Evolutionary conservation across 2,329 filamentous ascomycete genomes (phyloP).

Genomic region (Ilyonectria destructans): DNA sequence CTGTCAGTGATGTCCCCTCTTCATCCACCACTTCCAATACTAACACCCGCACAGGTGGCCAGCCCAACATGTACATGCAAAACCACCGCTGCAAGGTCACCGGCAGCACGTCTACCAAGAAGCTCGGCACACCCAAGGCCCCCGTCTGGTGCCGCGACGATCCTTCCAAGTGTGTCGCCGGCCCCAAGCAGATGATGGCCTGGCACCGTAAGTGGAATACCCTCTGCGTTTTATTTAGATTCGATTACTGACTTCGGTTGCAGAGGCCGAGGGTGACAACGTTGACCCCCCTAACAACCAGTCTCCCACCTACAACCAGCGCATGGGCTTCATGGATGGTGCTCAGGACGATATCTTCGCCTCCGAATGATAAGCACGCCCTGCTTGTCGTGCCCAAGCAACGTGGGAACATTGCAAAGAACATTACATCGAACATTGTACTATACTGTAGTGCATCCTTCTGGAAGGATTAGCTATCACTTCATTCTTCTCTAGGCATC

Average conservation of each 20-base stretch:
- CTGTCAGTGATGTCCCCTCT: conserved; percentile 36
- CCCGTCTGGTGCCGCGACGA: conserved; percentile 62
- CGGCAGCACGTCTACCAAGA: conserved; percentile 58
- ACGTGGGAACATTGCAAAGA: not conserved
- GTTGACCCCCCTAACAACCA: conserved; percentile 49
- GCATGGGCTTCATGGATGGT: conserved; percentile 54
- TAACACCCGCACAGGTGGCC: conserved; percentile 39
- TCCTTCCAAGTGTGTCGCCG: conserved; percentile 59
- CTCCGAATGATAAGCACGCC: conserved; percentile 5
- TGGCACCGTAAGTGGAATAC: conserved; percentile 58
- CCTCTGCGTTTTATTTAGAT: not conserved
- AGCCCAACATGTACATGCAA: conserved; percentile 62
- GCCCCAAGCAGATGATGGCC: conserved; percentile 67
- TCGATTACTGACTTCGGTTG: not conserved
- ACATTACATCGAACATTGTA: conserved; percentile 10
- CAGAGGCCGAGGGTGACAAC: conserved; percentile 56
- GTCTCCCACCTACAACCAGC: conserved; percentile 53
- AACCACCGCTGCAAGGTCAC: conserved; percentile 66
- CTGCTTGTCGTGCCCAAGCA: too few species aligned
- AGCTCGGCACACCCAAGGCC: conserved; percentile 58
- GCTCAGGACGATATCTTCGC: conserved; percentile 53
- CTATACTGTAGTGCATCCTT: conserved; percentile 19
- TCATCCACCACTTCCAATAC: not conserved
- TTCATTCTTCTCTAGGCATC: conserved; percentile 16
- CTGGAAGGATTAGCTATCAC: conserved; percentile 21